phyloP scores from a whole-genome alignment of 495 filamentous ascomycete genomes.

The Saxispiralis lemnorum region DNA sequence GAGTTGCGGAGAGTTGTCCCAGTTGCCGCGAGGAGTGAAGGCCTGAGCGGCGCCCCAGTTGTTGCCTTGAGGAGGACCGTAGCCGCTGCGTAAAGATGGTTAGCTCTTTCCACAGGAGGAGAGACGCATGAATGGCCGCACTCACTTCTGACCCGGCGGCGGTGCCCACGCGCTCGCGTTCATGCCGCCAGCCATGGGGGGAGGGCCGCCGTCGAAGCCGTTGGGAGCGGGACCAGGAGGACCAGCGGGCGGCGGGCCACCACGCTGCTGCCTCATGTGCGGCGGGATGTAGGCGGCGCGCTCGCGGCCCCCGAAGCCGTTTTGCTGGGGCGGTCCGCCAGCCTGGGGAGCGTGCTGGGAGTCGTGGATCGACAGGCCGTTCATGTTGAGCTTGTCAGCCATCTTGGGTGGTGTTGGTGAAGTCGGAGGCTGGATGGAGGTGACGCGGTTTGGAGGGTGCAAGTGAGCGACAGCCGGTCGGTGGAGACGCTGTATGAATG shows the following conservation, averaged over 20 bases:
- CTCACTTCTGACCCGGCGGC: conserved; percentile 12
- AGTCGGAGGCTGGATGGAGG: not conserved
- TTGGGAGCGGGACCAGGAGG: conserved; percentile 10
- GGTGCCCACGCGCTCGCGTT: conserved; percentile 44
- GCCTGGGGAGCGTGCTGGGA: conserved; percentile 46
- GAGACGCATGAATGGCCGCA: not conserved
- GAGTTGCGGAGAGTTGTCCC: conserved; percentile 22
- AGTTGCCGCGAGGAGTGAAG: conserved; percentile 43
- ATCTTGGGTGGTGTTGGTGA: conserved; percentile 34
- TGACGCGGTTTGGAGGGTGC: not conserved
- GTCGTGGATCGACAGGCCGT: conserved; percentile 57
- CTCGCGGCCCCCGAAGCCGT: conserved; percentile 17
- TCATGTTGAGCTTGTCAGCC: conserved; percentile 93
- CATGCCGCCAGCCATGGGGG: conserved; percentile 28
- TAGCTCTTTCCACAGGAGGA: not conserved
- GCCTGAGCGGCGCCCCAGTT: conserved; percentile 60
- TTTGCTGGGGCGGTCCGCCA: conserved; percentile 17
- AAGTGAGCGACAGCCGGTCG: conserved; percentile 16
- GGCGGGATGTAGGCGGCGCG: conserved; percentile 88
- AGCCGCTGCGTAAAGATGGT: conserved; percentile 15
- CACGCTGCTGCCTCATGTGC: conserved; percentile 58
- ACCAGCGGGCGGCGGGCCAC: conserved; percentile 19
- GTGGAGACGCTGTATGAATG: conserved; percentile 2
- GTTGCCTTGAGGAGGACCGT: conserved; percentile 29
- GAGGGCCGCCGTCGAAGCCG: conserved; percentile 11